Percentiles rank a stretch among this genome's conserved stretches.
Conservation (phyloP, 2,329 filamentous ascomycete genomes). For the Colletotrichum destructivum region DNA sequence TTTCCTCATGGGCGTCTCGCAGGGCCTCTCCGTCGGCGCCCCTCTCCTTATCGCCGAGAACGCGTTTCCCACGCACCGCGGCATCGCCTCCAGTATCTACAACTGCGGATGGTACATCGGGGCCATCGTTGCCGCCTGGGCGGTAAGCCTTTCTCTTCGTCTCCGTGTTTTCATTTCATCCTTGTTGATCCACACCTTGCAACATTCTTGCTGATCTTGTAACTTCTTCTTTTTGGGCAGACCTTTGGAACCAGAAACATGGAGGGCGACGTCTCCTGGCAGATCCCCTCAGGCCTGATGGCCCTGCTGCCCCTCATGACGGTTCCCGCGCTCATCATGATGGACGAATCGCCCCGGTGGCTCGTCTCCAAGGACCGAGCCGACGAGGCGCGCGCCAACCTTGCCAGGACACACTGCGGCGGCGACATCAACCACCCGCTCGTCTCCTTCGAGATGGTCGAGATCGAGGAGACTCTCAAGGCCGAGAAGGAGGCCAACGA, state of each 20-base stretch:
- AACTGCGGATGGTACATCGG: conserved; percentile 50
- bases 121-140: conserved; percentile 53
- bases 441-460: conserved; percentile 44
- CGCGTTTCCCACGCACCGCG: conserved; percentile 49
- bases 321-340: conserved; percentile 46
- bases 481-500: conserved; percentile 41
- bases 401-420: conserved; percentile 48
- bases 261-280: conserved; percentile 18
- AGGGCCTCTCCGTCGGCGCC: conserved; percentile 47
- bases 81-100: conserved; percentile 25
- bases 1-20: conserved; percentile 51
- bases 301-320: conserved; percentile 58
- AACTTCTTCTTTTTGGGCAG: not conserved
- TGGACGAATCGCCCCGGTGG: conserved; percentile 50
- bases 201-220: no score
- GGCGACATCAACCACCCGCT: conserved; percentile 43
- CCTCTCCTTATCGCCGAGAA: conserved; percentile 55
- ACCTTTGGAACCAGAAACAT: conserved; percentile 37
- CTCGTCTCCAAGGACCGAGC: conserved; percentile 48
- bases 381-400: conserved; percentile 47
- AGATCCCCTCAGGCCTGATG: conserved; percentile 55
- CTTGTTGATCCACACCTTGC: no score
- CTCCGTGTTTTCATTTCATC: no score
- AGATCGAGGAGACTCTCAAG: conserved; percentile 45
- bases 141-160: conserved; percentile 41